A percentile compares a stretch with the other conserved stretches of the same genome.
Conservation (phyloP, 108 stramenopile species). For the Cylindrotheca closterium region DNA sequence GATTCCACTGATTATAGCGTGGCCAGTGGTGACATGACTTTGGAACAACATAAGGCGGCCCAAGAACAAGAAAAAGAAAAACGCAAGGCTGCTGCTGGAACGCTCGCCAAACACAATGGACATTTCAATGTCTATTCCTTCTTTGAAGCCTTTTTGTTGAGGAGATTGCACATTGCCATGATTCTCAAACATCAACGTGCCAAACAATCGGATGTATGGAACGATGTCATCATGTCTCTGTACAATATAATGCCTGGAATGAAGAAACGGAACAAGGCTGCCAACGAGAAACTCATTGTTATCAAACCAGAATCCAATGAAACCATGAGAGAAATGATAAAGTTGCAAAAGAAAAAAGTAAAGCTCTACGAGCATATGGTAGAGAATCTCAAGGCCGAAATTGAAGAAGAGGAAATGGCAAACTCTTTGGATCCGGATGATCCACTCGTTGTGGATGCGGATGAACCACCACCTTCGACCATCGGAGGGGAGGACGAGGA, state of each 20-base stretch:
- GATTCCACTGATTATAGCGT: neutral
- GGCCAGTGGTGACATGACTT: neutral
- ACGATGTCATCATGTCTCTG: neutral
- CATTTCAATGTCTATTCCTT: neutral
- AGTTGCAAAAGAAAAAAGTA: neutral
- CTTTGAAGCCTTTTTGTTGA: neutral
- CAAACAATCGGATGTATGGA: neutral
- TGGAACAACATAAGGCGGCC: neutral
- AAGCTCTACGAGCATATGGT: neutral
- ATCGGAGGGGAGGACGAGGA: no score
- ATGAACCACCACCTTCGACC: no score
- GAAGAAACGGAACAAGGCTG: neutral
- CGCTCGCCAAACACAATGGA: neutral
- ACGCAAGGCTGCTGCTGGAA: neutral
- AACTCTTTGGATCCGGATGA: no score
- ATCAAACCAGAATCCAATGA: neutral
- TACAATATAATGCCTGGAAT: neutral
- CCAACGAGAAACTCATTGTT: neutral
- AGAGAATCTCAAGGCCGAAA: neutral
- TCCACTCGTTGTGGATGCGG: no score
- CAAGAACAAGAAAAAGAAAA: neutral
- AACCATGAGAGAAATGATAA: neutral
- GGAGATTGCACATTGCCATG: neutral
- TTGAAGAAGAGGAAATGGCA: neutral
- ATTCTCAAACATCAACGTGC: neutral